phyloP scores from a whole-genome alignment of 805 yeast genomes.

The Saccharomycopsis sp. region DNA sequence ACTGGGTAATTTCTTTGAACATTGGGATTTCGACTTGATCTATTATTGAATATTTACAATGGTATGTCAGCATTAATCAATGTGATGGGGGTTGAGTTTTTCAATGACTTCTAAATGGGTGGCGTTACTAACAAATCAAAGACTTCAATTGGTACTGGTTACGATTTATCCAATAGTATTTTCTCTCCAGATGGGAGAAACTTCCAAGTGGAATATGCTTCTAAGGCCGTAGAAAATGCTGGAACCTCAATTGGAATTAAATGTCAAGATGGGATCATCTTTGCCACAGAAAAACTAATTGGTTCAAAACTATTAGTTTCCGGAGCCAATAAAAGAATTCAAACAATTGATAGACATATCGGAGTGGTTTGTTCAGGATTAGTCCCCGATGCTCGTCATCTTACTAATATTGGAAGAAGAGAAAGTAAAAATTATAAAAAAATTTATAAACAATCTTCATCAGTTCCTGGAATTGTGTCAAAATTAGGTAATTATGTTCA shows the following conservation, averaged over 20 bases:
- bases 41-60: no score
- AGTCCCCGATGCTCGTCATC: slow-evolving; percentile 92
- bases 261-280: slow-evolving; percentile 87
- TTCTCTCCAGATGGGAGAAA: slow-evolving; percentile 84
- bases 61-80: neutral
- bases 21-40: no score
- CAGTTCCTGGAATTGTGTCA: slow-evolving; percentile 74
- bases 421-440: slow-evolving; percentile 76
- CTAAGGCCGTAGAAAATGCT: slow-evolving; percentile 95
- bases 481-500: slow-evolving; percentile 87
- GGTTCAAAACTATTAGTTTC: slow-evolving; percentile 83
- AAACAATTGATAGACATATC: slow-evolving; percentile 84
- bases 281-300: slow-evolving; percentile 92
- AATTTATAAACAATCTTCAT: slow-evolving; percentile 64
- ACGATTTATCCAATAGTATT: slow-evolving; percentile 94
- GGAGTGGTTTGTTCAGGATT: slow-evolving; percentile 95
- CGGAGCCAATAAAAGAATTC: slow-evolving; percentile 80
- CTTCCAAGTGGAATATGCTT: slow-evolving; percentile 96
- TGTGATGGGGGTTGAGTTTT: neutral
- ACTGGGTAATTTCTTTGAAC: no score
- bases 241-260: slow-evolving; percentile 92
- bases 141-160: slow-evolving; percentile 98
- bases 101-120: neutral
- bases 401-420: slow-evolving; percentile 85
- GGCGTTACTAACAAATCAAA: slow-evolving; percentile 10